Base-by-base conservation (phyloP, 2,329 filamentous ascomycete species). In the Ophiostoma sp. region DNA sequence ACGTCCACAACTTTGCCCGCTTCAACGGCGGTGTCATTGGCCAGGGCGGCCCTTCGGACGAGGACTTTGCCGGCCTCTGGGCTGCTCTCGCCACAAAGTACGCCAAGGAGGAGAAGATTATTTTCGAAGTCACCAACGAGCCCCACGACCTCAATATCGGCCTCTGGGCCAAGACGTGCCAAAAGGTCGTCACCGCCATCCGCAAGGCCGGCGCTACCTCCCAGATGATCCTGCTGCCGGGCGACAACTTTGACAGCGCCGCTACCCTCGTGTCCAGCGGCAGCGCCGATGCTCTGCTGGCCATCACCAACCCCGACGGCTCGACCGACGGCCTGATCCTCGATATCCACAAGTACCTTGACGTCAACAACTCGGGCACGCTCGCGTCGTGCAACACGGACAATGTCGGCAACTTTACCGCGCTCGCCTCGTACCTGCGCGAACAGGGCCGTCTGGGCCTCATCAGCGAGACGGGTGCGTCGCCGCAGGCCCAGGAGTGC, bases 41-140 rank as follows among this genome's bases (percentile, higher is more conserved):
- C 1, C 88, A 90, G 75, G 88, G 87, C 31, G 88, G 87, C 0
- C 87, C 87, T 0, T 83, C 82, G 0, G 83, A 90, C 75, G 84
- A 82, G 13, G 78, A 87, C 17, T 97, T 90, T 73, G 84, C 82
- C 3, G 79, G 79, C 60, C 77, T 90, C 5, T 91, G 89, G 89
- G 77, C 76, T 1, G 80, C 85, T 71, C 77, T 88, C 4, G 88
- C 89, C 0, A 80, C 78, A 0, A 86, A 86, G 75, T 91, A 90
- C 77, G 82, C 81, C 31, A 75, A 75, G 6, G 78, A 86, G 67
- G 76, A 81, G 52, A 86, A 84, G 72, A 78, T 91, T 35, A 81
- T 85, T 3, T 89, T 91, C 73, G 88, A 87, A 17, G 76, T 91
- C 64, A 90, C 91, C 88, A 91, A 91, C 78, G 89, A 89, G 78